These are phyloP conservation scores for Chamaecyparis obtusa DNA, from an alignment of 75 land plant genomes.

Conservation along the genomic window DNA sequence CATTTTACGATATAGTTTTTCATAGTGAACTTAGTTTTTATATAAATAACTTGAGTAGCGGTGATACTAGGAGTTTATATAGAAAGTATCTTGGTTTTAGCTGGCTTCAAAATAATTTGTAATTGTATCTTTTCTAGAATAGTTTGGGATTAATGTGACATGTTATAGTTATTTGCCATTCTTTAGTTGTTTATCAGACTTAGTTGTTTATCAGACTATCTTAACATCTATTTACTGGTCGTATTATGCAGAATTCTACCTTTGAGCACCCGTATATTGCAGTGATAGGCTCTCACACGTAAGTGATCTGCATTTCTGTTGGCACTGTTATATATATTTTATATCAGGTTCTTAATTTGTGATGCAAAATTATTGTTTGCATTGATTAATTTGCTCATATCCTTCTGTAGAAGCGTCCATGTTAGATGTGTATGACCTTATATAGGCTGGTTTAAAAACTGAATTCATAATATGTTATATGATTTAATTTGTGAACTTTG, in stretches of 20 bases:
- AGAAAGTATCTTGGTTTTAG: background rate
- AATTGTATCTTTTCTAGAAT: background rate
- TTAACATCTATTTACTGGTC: background rate
- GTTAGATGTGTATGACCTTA: background rate
- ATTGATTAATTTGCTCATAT: background rate
- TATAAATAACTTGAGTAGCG: background rate
- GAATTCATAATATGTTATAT: background rate
- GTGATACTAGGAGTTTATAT: background rate
- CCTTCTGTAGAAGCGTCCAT: background rate
- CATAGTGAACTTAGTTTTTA: background rate
- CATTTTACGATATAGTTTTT: background rate
- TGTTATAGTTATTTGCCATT: background rate
- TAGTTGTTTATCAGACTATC: background rate
- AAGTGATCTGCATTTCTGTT: constrained; percentile 18
- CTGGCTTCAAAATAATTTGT: background rate
- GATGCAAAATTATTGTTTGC: background rate
- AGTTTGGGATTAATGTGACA: background rate
- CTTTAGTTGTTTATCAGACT: background rate
- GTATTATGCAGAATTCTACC: constrained; percentile 76
- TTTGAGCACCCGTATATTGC: constrained; percentile 86
- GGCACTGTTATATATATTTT: constrained; percentile 5
- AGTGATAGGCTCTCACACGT: constrained; percentile 94
- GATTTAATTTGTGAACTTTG: background rate
- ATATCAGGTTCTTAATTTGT: background rate
- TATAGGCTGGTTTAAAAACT: background rate